Conservation (phyloP, 1,284 basidiomycete genomes). For the Leccinum griseonigrum region DNA sequence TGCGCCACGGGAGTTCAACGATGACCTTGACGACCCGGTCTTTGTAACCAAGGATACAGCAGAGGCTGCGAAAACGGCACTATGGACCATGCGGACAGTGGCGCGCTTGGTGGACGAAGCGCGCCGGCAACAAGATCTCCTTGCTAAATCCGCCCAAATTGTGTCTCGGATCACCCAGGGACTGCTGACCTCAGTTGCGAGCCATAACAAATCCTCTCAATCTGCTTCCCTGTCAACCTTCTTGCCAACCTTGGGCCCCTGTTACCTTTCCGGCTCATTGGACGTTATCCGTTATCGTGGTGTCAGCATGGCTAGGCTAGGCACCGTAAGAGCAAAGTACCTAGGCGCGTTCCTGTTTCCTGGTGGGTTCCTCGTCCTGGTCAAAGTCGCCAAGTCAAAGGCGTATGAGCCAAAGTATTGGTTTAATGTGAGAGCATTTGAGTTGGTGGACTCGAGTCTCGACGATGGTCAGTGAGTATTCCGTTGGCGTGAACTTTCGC, state of each 20-base stretch:
- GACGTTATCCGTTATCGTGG: constrained; percentile 75
- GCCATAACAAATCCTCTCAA: constrained; percentile 29
- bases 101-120: constrained; percentile 62
- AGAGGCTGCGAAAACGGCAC: constrained; percentile 49
- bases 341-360: constrained; percentile 85
- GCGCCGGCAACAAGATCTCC: constrained; percentile 61
- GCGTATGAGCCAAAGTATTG: constrained; percentile 85
- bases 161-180: constrained; percentile 58
- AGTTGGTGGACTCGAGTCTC: constrained; percentile 61
- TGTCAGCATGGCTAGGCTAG: constrained; percentile 35
- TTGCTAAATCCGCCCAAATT: constrained; percentile 68
- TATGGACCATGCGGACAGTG: constrained; percentile 60
- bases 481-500: constrained; percentile 2
- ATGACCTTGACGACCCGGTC: constrained; percentile 12
- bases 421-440: constrained; percentile 74
- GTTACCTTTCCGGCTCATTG: constrained; percentile 75
- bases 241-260: constrained; percentile 68
- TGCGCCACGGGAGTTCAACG: constrained; percentile 28
- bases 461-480: constrained; percentile 54
- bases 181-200: constrained; percentile 30
- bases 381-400: constrained; percentile 79
- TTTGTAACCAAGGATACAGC: constrained; percentile 3
- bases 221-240: constrained; percentile 50
- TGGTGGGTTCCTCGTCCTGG: constrained; percentile 82
- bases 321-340: constrained; percentile 76